Percentiles rank a stretch among this genome's conserved stretches.
Evolutionary conservation across 495 filamentous ascomycete species (phyloP).

Genomic region (Lichina pygmaea): DNA sequence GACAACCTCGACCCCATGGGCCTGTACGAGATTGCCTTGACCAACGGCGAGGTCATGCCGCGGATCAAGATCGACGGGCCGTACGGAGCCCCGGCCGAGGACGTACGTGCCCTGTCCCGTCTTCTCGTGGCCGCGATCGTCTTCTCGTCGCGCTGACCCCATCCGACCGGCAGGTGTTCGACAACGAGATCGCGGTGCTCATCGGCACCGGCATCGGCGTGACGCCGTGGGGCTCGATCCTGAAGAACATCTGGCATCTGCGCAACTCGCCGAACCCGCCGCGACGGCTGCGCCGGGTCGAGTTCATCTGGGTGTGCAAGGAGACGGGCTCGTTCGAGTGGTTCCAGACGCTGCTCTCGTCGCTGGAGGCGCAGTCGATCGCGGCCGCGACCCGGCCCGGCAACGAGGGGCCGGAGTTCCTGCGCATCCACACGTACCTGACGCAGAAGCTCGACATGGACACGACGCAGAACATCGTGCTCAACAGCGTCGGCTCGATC

Average conservation of each 20-base stretch:
- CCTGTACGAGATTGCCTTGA: constrained; percentile 93
- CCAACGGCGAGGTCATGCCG: constrained; percentile 81
- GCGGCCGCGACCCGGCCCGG: constrained; percentile 34
- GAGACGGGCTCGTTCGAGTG: constrained; percentile 93
- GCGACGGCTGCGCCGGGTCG: constrained; percentile 67
- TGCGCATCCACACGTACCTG: constrained; percentile 94
- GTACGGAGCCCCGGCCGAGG: constrained; percentile 89
- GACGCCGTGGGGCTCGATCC: constrained; percentile 87
- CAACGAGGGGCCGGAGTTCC: constrained; percentile 48
- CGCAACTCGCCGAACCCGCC: constrained; percentile 67
- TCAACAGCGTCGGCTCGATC: constrained; percentile 72
- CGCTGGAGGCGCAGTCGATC: constrained; percentile 66
- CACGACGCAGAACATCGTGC: constrained; percentile 82
- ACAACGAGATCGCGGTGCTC: constrained; percentile 92
- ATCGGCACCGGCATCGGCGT: constrained; percentile 96
- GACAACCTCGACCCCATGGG: constrained; percentile 79
- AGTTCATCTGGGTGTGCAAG: constrained; percentile 98
- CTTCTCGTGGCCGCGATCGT: too few species aligned
- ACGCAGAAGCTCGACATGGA: constrained; percentile 81
- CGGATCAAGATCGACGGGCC: constrained; percentile 74
- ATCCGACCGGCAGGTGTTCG: constrained; percentile 32
- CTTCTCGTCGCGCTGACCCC: too few species aligned
- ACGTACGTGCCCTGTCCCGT: constrained; percentile 15
- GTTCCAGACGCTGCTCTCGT: constrained; percentile 85
- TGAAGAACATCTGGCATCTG: constrained; percentile 97